phyloP scores from a whole-genome alignment of 495 filamentous ascomycete species.

The Pyrenopolyporus hunteri region DNA sequence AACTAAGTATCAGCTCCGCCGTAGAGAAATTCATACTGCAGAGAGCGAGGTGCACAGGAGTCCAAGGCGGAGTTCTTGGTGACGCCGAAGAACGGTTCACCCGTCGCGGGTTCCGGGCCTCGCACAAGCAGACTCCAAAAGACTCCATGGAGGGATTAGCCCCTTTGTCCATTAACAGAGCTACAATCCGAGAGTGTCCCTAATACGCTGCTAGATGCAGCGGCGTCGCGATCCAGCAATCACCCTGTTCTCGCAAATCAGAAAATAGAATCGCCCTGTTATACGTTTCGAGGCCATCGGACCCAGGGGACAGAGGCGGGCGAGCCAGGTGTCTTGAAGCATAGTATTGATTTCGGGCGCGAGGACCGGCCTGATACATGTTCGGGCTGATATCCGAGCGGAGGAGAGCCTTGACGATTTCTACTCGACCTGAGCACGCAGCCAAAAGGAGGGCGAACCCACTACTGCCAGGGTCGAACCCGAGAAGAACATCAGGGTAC shows the following conservation, averaged over 20 bases:
- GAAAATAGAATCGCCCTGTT: too few species aligned
- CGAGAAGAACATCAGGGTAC: not conserved
- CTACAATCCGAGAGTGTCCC: constrained; percentile 8
- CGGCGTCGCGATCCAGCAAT: constrained; percentile 2
- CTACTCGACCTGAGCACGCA: not conserved
- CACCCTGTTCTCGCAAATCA: not conserved
- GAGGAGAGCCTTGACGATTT: not conserved
- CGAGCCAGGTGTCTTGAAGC: not conserved
- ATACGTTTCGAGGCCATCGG: too few species aligned
- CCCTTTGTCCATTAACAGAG: not conserved
- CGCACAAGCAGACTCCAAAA: not conserved
- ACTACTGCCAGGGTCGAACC: too few species aligned
- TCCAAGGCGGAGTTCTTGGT: not conserved
- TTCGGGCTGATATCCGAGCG: constrained; percentile 8
- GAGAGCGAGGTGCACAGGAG: constrained; percentile 3
- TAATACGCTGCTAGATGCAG: constrained; percentile 11
- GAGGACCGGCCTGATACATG: not conserved
- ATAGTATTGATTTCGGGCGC: not conserved
- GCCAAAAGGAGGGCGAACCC: not conserved
- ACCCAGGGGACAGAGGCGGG: too few species aligned
- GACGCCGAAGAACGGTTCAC: too few species aligned
- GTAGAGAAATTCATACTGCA: constrained; percentile 7
- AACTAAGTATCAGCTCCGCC: constrained; percentile 6
- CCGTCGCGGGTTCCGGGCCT: too few species aligned
- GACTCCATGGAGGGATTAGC: not conserved